Evolutionary conservation across 345 rosid genomes (phyloP).

Genomic region (Zanthoxylum bungeanum): DNA sequence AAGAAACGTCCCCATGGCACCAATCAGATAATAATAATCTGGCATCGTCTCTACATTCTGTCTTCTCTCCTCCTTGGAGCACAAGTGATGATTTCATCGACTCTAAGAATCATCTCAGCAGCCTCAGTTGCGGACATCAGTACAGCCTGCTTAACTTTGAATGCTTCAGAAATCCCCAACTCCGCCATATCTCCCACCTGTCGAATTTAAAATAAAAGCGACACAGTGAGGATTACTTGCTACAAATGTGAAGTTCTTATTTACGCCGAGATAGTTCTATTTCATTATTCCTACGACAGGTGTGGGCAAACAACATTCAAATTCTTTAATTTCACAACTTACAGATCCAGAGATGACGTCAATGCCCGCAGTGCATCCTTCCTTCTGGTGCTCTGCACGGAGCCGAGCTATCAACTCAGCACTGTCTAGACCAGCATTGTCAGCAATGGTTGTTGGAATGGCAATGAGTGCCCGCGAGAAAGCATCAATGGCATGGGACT

Average conservation of each 20-base stretch:
- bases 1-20: neutral
- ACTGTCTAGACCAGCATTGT: slow-evolving; percentile 98
- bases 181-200: slow-evolving; percentile 93
- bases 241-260: neutral
- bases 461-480: slow-evolving; percentile 82
- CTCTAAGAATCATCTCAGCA: slow-evolving; percentile 83
- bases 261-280: neutral
- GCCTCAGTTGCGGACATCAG: slow-evolving; percentile 97
- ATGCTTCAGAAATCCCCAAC: slow-evolving; percentile 83
- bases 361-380: slow-evolving; percentile 76
- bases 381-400: slow-evolving; percentile 92
- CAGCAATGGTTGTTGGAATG: slow-evolving; percentile 89
- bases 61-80: slow-evolving; percentile 83
- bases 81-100: slow-evolving; percentile 76
- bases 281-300: neutral
- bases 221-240: neutral
- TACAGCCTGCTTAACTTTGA: slow-evolving; percentile 95
- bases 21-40: neutral
- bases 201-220: slow-evolving; percentile 4
- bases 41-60: slow-evolving; percentile 48
- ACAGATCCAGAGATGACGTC: slow-evolving; percentile 95
- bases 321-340: slow-evolving; percentile 29
- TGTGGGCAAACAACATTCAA: neutral
- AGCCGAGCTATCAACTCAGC: slow-evolving; percentile 93
- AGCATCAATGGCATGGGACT: slow-evolving; percentile 93